Percentiles rank a stretch among this genome's conserved stretches.
Conservation (phyloP, 2,329 filamentous ascomycete genomes). For the Trichophyton simii region DNA sequence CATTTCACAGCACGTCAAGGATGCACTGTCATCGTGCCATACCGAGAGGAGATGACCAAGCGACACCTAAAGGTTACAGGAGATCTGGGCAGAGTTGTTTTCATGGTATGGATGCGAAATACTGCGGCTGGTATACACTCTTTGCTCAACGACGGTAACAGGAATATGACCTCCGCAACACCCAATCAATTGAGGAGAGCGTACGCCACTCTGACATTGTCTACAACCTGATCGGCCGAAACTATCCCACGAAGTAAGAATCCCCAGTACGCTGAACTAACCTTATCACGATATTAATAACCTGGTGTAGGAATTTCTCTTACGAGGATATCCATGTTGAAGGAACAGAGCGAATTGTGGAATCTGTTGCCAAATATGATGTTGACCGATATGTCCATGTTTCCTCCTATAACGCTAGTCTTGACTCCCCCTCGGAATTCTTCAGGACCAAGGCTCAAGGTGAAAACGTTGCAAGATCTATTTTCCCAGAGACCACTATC, state of each 20-base stretch:
- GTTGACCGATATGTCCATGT: slow-evolving; percentile 94
- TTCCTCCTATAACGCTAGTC: slow-evolving; percentile 82
- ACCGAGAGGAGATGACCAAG: slow-evolving; percentile 95
- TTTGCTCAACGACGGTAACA: slow-evolving; percentile 24
- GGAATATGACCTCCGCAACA: slow-evolving; percentile 95
- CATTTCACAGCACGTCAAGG: slow-evolving; percentile 62
- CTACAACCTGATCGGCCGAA: slow-evolving; percentile 87
- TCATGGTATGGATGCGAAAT: slow-evolving; percentile 48
- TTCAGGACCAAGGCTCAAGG: slow-evolving; percentile 78
- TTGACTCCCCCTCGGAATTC: slow-evolving; percentile 73
- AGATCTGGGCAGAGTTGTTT: slow-evolving; percentile 78
- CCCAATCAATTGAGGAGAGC: slow-evolving; percentile 86
- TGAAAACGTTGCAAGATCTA: slow-evolving; percentile 70
- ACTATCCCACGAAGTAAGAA: slow-evolving; percentile 85
- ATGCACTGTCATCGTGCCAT: slow-evolving; percentile 88
- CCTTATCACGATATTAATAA: background rate
- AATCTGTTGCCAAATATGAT: slow-evolving; percentile 94
- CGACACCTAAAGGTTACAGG: slow-evolving; percentile 92
- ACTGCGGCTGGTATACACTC: background rate
- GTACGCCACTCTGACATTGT: slow-evolving; percentile 95
- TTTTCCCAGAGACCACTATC: slow-evolving; percentile 95
- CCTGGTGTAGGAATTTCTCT: slow-evolving; percentile 63
- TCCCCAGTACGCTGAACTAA: background rate
- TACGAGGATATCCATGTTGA: slow-evolving; percentile 88
- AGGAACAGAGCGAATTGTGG: slow-evolving; percentile 79